phyloP scores from a whole-genome alignment of 1,284 basidiomycete species.

The Trichosporon ovoides region DNA sequence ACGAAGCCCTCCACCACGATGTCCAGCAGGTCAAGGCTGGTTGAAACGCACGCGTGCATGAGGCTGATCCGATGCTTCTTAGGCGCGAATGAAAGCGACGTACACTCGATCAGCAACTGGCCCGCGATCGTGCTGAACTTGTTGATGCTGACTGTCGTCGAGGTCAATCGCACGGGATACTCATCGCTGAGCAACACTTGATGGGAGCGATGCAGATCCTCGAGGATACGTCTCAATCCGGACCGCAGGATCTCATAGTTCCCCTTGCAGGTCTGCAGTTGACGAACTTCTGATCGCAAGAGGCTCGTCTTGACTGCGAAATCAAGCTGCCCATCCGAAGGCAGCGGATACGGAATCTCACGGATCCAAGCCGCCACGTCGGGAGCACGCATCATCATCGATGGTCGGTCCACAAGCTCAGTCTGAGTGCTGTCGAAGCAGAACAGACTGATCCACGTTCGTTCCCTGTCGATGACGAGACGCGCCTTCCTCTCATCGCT shows the following conservation, averaged over 20 bases:
- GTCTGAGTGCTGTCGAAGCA: constrained; percentile 25
- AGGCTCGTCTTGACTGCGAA: constrained; percentile 24
- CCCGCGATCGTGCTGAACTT: constrained; percentile 19
- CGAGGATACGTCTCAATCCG: constrained; percentile 17
- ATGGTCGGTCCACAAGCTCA: constrained; percentile 22
- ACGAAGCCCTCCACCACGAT: constrained; percentile 23
- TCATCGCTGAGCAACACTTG: constrained; percentile 8
- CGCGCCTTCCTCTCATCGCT: constrained; percentile 23
- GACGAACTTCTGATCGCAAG: constrained; percentile 17
- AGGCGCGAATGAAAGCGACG: constrained; percentile 18
- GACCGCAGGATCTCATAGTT: constrained; percentile 22
- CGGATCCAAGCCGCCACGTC: constrained; percentile 17
- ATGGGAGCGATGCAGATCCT: constrained; percentile 21
- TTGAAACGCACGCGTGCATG: constrained; percentile 19
- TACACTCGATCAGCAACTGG: constrained; percentile 22
- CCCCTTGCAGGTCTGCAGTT: constrained; percentile 19
- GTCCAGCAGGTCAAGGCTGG: constrained; percentile 20
- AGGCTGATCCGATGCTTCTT: constrained; percentile 19
- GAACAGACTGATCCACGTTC: constrained; percentile 26
- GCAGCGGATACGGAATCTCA: constrained; percentile 18
- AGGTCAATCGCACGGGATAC: constrained; percentile 15
- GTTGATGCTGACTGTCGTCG: constrained; percentile 23
- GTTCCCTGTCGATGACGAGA: constrained; percentile 22
- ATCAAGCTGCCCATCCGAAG: constrained; percentile 24
- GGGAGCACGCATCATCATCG: constrained; percentile 23